Evolutionary conservation across 768 basidiomycete species (phyloP), one percentile per base, ranked within the genome.

Genomic region (Lepiota venenata): DNA sequence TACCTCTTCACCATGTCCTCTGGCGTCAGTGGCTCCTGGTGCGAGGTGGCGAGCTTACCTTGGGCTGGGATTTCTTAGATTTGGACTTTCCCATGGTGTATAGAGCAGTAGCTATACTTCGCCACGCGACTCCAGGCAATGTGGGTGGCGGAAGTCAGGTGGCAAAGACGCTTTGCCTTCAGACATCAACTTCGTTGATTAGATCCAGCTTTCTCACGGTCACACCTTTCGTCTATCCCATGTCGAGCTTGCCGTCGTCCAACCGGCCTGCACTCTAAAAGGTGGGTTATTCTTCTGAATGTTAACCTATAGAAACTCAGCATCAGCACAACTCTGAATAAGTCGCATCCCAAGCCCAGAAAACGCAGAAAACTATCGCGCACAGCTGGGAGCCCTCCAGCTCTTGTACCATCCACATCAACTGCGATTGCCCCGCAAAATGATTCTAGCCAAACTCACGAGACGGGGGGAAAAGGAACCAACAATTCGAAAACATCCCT

Each of bases 201-300:
- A n/a, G n/a, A 32, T 32, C 10, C 16, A 18, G 15, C 18, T 45
- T 54, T 54, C 52, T 38, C 52, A 54, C 52, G 52, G 15, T 54
- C 44, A 47, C 52, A 47, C 22, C 39, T 46, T 38, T 32, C 39
- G 1, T 16, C 41, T 10, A 35, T 39, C 39, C 40, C 37, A 25
- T 9, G 25, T 25, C 25, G 25, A 25, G 2, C 25, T 25, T 25
- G 18, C 51, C 82, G 1, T 84, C 83, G 10, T 77, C 81, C 42
- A 85, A 85, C 63, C 85, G 85, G 85, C 61, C 80, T 14, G 73
- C 77, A 1, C 62, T 85, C 41, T 73, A 78, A 59, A 80, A 82
- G 67, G 84, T 83, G 47, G 35, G 68, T 47, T 45, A 12, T 48
- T 57, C 35, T 27, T 39, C 29, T 25, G 32, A 7, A 32, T 3